Base-by-base conservation (phyloP, 2,329 filamentous ascomycete genomes). In the Aspergillus sp. region DNA sequence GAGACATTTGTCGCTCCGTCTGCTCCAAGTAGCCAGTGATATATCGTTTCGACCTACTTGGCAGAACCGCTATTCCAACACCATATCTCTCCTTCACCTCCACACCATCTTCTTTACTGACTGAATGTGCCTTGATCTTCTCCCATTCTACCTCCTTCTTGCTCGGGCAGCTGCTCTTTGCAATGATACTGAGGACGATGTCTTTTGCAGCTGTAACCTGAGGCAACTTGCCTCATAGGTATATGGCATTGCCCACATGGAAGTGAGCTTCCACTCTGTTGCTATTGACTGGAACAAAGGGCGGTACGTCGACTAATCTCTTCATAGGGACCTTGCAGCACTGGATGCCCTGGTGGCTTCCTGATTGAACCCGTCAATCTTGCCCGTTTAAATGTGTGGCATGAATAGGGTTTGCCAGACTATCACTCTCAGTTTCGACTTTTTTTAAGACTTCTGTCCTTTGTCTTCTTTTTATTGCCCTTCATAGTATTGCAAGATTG, bases 251-350 rank as follows among this genome's bases (percentile, higher is more conserved):
- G 25, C 71, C 68, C 8, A 51, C 62, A 59, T 67, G 68, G 3
- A 52, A 51, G 10, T 70, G 72, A 12, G 9, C 28, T 30, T 30
- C 28, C 10, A 30, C 4, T 9, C 28, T 30, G 28, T 12, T 9
- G 10, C 0, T 10, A 30, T 30, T 3, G 28, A 1, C 28, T 30
- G 4, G 28, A 30, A 30, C 12, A 3, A 52, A 51, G 8, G 71
- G 72, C 69, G 10, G 72, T 70, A 41, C 66, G 69, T 25, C 62
- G 59, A 23, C 63, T 61, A 36, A 74, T 71, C 7, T 68, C 62
- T 12, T 71, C 65, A 45, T 63, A 60, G 10, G 64, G 58, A 9
- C 63, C 61, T 45, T 63, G 59, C 12, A 48, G 36, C n/a, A 3
- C 19, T 5, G 36, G 17, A 4, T 39, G 30, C 32, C 4, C 32